phyloP scores from a whole-genome alignment of 2,329 filamentous ascomycete genomes.

The Paecilomyces dactylethromorphus region DNA sequence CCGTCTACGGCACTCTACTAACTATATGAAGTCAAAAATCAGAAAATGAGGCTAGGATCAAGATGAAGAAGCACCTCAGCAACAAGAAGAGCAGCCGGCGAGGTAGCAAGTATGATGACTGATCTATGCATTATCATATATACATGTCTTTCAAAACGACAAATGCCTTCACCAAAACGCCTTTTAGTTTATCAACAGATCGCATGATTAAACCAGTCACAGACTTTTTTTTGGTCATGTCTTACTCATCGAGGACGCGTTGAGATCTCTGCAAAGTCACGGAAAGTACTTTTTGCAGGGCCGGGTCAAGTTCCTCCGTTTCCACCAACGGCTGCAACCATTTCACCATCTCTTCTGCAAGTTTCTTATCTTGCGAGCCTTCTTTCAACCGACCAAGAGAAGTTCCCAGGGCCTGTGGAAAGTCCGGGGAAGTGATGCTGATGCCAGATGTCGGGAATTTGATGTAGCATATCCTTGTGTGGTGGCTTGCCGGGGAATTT shows the following conservation, averaged over 20 bases:
- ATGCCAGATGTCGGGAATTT: conserved; percentile 64
- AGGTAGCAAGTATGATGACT: conserved; percentile 32
- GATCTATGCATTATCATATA: conserved; percentile 10
- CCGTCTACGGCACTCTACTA: conserved; percentile 1
- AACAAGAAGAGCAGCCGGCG: conserved; percentile 54
- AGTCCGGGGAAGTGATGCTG: conserved; percentile 57
- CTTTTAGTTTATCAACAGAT: neutral
- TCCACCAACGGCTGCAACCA: conserved; percentile 44
- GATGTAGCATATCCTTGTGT: conserved; percentile 64
- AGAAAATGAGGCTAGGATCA: conserved; percentile 52
- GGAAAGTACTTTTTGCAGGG: conserved; percentile 46
- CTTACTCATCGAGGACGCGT: conserved; percentile 15
- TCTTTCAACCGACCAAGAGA: conserved; percentile 58
- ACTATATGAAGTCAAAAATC: conserved; percentile 43
- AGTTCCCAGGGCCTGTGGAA: conserved; percentile 63
- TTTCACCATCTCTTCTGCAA: conserved; percentile 43
- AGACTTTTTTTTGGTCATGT: neutral
- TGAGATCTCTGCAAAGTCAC: conserved; percentile 31
- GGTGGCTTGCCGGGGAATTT: conserved; percentile 53
- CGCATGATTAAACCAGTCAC: neutral
- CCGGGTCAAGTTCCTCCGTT: conserved; percentile 44
- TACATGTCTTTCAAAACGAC: neutral
- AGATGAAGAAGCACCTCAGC: conserved; percentile 55
- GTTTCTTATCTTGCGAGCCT: conserved; percentile 32
- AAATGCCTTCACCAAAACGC: conserved; percentile 4